Base-by-base conservation (phyloP, 2,329 filamentous ascomycete species). In the Hypoxylon sp. region DNA sequence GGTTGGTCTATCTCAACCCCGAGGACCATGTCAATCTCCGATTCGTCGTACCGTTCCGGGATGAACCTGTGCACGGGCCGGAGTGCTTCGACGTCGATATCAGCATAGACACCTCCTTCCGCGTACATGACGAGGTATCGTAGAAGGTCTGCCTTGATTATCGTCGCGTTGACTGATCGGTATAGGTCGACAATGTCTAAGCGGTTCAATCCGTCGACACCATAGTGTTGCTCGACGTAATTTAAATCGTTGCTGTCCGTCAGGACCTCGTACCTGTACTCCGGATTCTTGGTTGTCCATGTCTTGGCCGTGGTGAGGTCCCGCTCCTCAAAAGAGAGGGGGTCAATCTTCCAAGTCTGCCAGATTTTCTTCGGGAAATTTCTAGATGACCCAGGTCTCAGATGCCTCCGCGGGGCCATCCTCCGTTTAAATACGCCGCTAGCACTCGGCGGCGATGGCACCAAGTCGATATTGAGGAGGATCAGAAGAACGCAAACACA, bases 321-420 rank as follows among this genome's bases (percentile, higher is more conserved):
- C 42, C 82, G 77, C 62, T 84, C 78, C 56, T 88, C 86, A 63
- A 89, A 89, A 2, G 76, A 75, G 23, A 89, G 73, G 2, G 87
- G 83, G 55, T 86, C 80, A 19, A 86, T 80, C 67, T 89, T 90
- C 87, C 87, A 90, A 0, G 83, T 87, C 69, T 90, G 87, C 87
- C 87, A 90, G 59, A 90, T 87, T 70, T 90, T 90, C 46, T 78
- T 77, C 4, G 79, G 87, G 61, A 84, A 90, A 8, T 11, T 23
- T 11, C 25, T 26, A 2, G 11, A 20, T 4, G 17, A 8, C 8
- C 9, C 35, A 11, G 15, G 17, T n/a, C 63, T 67, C 19, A 46
- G 67, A 52, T 37, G 55, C 23, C 50, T 52, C 38, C 30, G 44
- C 32, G 15, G 34, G 17, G 3, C 41, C 49, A 45, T 40, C 7